Conservation (phyloP, 192 early-diverging fungal species). For the Ambispora gerdemannii region DNA sequence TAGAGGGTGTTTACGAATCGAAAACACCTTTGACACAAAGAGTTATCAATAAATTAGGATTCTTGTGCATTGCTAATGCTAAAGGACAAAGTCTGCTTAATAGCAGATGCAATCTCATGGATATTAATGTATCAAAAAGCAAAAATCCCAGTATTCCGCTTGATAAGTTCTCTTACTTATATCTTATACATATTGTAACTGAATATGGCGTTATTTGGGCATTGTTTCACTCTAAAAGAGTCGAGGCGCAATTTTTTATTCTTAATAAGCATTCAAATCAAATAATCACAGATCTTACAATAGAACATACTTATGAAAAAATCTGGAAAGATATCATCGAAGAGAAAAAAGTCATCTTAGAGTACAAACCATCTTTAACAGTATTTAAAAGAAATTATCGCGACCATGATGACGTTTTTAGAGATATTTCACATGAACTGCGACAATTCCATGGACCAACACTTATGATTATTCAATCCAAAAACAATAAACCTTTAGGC, state of each 20-base stretch:
- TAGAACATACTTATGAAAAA: slow-evolving; percentile 44
- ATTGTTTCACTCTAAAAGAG: slow-evolving; percentile 30
- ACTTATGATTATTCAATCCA: slow-evolving; percentile 68
- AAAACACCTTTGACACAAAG: slow-evolving; percentile 77
- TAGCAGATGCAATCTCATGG: slow-evolving; percentile 45
- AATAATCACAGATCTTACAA: slow-evolving; percentile 44
- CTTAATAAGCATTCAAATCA: background rate
- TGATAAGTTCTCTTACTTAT: slow-evolving; percentile 56
- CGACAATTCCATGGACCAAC: slow-evolving; percentile 61
- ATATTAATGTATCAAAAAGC: slow-evolving; percentile 38
- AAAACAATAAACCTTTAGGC: slow-evolving; percentile 44
- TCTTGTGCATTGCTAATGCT: slow-evolving; percentile 43
- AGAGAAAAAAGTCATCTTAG: slow-evolving; percentile 44
- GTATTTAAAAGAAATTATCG: slow-evolving; percentile 46
- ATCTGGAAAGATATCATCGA: slow-evolving; percentile 32
- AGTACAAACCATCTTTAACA: slow-evolving; percentile 50
- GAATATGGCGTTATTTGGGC: slow-evolving; percentile 66
- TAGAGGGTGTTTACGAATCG: slow-evolving; percentile 94
- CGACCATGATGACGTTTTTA: slow-evolving; percentile 52
- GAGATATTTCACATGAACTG: slow-evolving; percentile 58
- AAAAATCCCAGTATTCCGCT: slow-evolving; percentile 36
- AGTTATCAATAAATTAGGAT: slow-evolving; percentile 78
- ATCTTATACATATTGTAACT: slow-evolving; percentile 71
- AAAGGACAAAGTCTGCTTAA: slow-evolving; percentile 37
- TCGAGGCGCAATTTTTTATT: background rate